A percentile compares a stretch with the other conserved stretches of the same genome.
Conservation (phyloP, 2,329 filamentous ascomycete genomes). For the Aspergillus tubingensis region DNA sequence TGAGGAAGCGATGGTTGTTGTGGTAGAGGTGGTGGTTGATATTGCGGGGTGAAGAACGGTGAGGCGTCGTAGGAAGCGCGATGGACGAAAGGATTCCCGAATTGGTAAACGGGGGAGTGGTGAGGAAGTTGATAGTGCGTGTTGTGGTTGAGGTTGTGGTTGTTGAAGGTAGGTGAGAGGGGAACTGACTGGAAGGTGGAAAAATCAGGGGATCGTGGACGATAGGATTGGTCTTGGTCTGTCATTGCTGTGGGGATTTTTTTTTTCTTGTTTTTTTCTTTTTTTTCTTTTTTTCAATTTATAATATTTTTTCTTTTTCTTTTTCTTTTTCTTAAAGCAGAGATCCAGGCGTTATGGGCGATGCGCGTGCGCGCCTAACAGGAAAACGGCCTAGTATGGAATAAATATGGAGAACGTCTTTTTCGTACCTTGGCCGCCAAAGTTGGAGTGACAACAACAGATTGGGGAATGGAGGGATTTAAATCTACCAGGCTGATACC, state of each 20-base stretch:
- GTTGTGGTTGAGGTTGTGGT: neutral
- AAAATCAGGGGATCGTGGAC: slow-evolving; percentile 53
- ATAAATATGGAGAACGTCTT: slow-evolving; percentile 16
- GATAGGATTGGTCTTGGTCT: slow-evolving; percentile 48
- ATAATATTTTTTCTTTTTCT: neutral
- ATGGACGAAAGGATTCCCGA: slow-evolving; percentile 38
- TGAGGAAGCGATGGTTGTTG: no score
- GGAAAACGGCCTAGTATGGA: slow-evolving; percentile 7
- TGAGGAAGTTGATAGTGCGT: slow-evolving; percentile 18
- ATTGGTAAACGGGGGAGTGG: slow-evolving; percentile 32
- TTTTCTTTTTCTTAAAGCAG: slow-evolving; percentile 8
- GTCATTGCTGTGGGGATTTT: slow-evolving; percentile 40
- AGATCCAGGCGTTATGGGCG: slow-evolving; percentile 2
- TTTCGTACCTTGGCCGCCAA: slow-evolving; percentile 2
- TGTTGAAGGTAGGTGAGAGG: slow-evolving; percentile 35
- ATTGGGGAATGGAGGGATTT: neutral
- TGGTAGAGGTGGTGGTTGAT: slow-evolving; percentile 26
- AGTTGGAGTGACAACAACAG: neutral
- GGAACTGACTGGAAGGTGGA: slow-evolving; percentile 48
- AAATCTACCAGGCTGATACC: neutral
- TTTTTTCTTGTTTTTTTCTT: slow-evolving; percentile 15
- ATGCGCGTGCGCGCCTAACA: slow-evolving; percentile 14
- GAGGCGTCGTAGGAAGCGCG: slow-evolving; percentile 50
- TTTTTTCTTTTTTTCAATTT: slow-evolving; percentile 20
- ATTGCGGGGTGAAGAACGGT: slow-evolving; percentile 46